Conservation (phyloP, 2,329 filamentous ascomycete genomes). For the Pseudocercospora eumusae region DNA sequence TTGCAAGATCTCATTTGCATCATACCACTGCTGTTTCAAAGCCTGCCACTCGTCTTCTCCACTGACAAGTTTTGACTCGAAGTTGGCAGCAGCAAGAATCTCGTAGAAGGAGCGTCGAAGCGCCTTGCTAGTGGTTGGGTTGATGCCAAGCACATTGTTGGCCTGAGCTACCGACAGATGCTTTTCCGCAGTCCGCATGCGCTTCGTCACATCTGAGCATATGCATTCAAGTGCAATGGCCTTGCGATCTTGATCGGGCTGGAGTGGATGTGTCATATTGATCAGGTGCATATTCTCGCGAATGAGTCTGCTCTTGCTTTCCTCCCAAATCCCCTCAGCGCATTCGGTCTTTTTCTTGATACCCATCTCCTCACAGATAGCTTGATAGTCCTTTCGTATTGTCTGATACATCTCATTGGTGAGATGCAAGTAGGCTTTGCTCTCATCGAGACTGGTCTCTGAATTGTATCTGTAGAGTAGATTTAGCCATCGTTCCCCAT, state of each 20-base stretch:
- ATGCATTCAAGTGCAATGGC: slow-evolving; percentile 74
- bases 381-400: slow-evolving; percentile 66
- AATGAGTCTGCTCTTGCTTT: slow-evolving; percentile 67
- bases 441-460: slow-evolving; percentile 78
- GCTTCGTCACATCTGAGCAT: slow-evolving; percentile 78
- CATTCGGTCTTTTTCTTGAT: slow-evolving; percentile 76
- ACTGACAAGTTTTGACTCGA: slow-evolving; percentile 72
- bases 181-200: slow-evolving; percentile 65
- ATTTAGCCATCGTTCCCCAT: not conserved
- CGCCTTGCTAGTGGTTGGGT: slow-evolving; percentile 66
- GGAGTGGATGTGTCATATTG: slow-evolving; percentile 57
- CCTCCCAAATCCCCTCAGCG: slow-evolving; percentile 72
- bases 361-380: slow-evolving; percentile 66
- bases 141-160: slow-evolving; percentile 70
- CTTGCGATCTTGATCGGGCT: slow-evolving; percentile 62
- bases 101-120: slow-evolving; percentile 67
- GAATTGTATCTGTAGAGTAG: slow-evolving; percentile 61
- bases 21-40: slow-evolving; percentile 68
- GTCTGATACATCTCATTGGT: slow-evolving; percentile 64
- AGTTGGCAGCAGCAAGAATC: slow-evolving; percentile 65
- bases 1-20: slow-evolving; percentile 25
- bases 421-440: slow-evolving; percentile 68
- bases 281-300: slow-evolving; percentile 65
- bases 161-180: slow-evolving; percentile 74
- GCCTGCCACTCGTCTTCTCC: slow-evolving; percentile 71